Evolutionary conservation across 2,329 filamentous ascomycete species (phyloP).

Genomic region (Fusarium compactum): DNA sequence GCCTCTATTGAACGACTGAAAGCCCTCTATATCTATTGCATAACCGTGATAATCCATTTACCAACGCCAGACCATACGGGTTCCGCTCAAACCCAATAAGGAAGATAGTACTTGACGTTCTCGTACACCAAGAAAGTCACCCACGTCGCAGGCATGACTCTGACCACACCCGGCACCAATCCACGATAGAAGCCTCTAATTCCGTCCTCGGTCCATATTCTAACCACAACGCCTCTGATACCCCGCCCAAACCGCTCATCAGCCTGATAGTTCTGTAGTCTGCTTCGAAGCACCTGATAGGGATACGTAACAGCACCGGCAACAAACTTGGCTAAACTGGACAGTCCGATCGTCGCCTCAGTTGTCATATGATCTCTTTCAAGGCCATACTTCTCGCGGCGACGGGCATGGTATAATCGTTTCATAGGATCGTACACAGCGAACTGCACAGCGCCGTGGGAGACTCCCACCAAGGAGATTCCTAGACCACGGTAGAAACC

Average conservation of each 20-base stretch:
- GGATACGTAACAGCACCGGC: conserved; percentile 94
- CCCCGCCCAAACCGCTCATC: conserved; percentile 79
- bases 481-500: conserved; percentile 92
- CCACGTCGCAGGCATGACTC: conserved; percentile 94
- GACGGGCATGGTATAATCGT: conserved; percentile 65
- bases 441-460: conserved; percentile 95
- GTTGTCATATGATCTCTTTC: conserved; percentile 65
- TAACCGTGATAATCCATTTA: not conserved
- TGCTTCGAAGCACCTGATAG: conserved; percentile 89
- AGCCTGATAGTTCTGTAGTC: conserved; percentile 90
- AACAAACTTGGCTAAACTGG: conserved; percentile 84
- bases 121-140: conserved; percentile 98
- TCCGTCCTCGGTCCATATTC: conserved; percentile 85
- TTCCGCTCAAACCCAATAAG: conserved; percentile 53
- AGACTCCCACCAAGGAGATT: conserved; percentile 86
- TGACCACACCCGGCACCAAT: conserved; percentile 85
- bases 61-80: conserved; percentile 6
- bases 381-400: conserved; percentile 39
- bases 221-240: conserved; percentile 74
- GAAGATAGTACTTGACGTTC: conserved; percentile 83
- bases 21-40: conserved; percentile 8
- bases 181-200: conserved; percentile 90
- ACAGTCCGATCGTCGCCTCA: conserved; percentile 83
- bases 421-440: conserved; percentile 86
- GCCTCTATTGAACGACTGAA: not conserved